phyloP scores from a whole-genome alignment of 306 rosid genomes.

The Cyamopsis tetragonoloba region DNA sequence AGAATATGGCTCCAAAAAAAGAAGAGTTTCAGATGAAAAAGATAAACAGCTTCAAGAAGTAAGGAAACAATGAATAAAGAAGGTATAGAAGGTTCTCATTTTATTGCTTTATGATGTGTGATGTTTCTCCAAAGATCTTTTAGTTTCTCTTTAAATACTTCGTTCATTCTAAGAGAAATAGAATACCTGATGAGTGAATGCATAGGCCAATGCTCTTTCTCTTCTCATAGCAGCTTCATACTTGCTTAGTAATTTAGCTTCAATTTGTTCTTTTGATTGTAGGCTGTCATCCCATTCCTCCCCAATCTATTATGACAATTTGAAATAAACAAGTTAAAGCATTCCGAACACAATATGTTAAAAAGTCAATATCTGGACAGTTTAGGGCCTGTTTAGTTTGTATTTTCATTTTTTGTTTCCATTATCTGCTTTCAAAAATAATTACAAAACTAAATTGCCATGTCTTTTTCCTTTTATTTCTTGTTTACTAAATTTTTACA shows the following conservation, averaged over 20 bases:
- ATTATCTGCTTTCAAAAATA: too few species aligned
- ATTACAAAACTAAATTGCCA: too few species aligned
- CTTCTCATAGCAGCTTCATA: slow-evolving; percentile 90
- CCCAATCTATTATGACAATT: slow-evolving; percentile 58
- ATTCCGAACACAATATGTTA: slow-evolving; percentile 6
- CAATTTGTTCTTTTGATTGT: slow-evolving; percentile 94
- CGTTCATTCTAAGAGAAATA: slow-evolving; percentile 18
- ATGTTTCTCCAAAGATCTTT: slow-evolving; percentile 1
- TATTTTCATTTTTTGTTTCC: too few species aligned
- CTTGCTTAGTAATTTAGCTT: slow-evolving; percentile 76
- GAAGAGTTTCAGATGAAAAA: slow-evolving; percentile 13
- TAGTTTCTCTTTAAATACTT: background rate
- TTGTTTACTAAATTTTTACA: too few species aligned
- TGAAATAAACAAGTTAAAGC: slow-evolving; percentile 22
- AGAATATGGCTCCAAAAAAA: background rate
- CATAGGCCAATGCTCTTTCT: slow-evolving; percentile 95
- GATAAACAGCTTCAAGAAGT: slow-evolving; percentile 10
- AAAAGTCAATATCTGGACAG: too few species aligned
- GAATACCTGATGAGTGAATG: slow-evolving; percentile 94
- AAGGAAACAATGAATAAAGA: background rate
- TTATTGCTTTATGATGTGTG: background rate
- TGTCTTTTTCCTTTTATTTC: too few species aligned
- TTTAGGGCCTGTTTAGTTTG: too few species aligned
- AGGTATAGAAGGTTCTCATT: background rate
- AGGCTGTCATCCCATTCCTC: slow-evolving; percentile 98